A percentile compares a stretch with the other conserved stretches of the same genome.
These are phyloP conservation scores for Betula pendula DNA, from an alignment of 306 rosid genomes.

Conservation along the genomic window DNA sequence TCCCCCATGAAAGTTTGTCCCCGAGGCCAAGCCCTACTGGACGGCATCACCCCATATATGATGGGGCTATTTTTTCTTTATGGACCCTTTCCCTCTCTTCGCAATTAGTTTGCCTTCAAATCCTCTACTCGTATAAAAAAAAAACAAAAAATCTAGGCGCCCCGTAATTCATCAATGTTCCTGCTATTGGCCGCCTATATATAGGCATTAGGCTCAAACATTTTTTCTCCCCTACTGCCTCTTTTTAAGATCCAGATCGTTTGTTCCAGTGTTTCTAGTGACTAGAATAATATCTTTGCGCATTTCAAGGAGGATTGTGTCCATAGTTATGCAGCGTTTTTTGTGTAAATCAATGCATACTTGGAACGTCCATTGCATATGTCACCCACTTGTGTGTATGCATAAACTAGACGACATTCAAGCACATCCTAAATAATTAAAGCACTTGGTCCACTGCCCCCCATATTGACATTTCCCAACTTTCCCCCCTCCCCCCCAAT, in stretches of 20 bases:
- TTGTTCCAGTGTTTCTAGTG: not conserved
- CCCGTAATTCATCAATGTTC: not conserved
- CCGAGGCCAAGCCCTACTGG: conserved; percentile 18
- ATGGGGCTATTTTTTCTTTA: not conserved
- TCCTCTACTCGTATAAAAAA: not conserved
- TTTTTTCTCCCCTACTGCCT: not conserved
- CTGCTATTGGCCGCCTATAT: not conserved
- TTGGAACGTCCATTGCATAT: not conserved
- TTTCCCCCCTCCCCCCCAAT: too few relatives aligned
- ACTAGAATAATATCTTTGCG: not conserved
- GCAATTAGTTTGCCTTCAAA: not conserved
- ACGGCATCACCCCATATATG: conserved; percentile 16
- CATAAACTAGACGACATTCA: not conserved
- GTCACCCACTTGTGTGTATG: not conserved
- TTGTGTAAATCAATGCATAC: not conserved
- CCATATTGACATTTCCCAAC: too few relatives aligned
- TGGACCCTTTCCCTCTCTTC: not conserved
- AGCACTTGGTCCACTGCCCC: not conserved
- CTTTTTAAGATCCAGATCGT: not conserved
- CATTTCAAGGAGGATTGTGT: not conserved
- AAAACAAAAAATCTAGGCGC: not conserved
- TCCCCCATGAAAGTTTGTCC: conserved; percentile 32
- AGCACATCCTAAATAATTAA: not conserved
- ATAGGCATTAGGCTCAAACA: not conserved
- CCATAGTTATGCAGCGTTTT: not conserved